Evolutionary conservation across 768 basidiomycete genomes (phyloP).

Genomic region (Mycena galericulata): DNA sequence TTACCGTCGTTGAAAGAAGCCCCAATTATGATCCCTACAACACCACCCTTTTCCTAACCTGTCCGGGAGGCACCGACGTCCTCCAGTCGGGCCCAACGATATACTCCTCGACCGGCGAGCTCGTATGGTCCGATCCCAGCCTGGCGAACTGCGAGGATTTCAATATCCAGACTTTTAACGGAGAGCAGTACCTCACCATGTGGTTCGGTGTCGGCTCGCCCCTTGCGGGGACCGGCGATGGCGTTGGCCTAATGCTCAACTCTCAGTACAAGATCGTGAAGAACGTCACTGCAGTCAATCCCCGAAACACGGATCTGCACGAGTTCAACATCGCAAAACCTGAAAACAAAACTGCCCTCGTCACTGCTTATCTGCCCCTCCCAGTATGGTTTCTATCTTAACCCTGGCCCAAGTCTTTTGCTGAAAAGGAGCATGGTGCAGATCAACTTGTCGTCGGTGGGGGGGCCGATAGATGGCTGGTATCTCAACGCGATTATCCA

Average conservation of each 20-base stretch:
- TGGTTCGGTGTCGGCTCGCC: constrained; percentile 21
- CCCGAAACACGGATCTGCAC: constrained; percentile 17
- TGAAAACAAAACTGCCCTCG: constrained; percentile 18
- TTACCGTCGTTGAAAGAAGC: constrained; percentile 15
- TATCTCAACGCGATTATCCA: no score
- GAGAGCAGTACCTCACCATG: constrained; percentile 21
- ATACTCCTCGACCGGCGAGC: constrained; percentile 20
- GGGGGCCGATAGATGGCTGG: constrained; percentile 20
- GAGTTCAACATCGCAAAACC: no score
- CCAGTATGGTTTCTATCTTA: constrained; percentile 6
- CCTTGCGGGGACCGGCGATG: not conserved
- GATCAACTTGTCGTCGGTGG: constrained; percentile 16
- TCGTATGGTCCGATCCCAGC: constrained; percentile 23
- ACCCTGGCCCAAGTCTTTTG: not conserved
- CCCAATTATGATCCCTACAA: constrained; percentile 26
- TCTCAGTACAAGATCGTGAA: constrained; percentile 8
- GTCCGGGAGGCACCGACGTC: not conserved
- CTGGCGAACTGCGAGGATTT: constrained; percentile 5
- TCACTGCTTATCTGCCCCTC: constrained; percentile 8
- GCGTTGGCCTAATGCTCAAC: constrained; percentile 14
- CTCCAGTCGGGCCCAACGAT: constrained; percentile 13
- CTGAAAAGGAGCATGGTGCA: not conserved
- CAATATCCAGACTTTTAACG: constrained; percentile 18
- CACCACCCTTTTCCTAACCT: constrained; percentile 18
- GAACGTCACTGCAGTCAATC: constrained; percentile 25